These are phyloP conservation scores for Metschnikowia hibisci DNA, from an alignment of 805 yeast genomes.

Conservation along the genomic window DNA sequence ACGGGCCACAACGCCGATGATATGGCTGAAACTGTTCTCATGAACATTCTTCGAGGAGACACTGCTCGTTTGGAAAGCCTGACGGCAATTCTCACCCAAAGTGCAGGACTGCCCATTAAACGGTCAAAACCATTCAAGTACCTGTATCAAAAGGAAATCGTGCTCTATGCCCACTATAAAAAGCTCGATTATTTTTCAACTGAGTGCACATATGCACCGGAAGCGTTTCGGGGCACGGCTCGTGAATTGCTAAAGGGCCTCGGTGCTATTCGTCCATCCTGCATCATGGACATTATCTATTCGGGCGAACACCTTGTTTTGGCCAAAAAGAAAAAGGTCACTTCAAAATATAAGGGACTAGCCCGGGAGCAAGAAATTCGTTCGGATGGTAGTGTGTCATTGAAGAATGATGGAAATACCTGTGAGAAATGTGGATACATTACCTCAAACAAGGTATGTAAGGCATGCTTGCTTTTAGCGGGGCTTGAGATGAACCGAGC, in stretches of 20 bases:
- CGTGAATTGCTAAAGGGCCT: slow-evolving; percentile 85
- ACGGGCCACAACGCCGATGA: slow-evolving; percentile 99
- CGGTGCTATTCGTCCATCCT: slow-evolving; percentile 86
- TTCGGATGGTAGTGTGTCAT: slow-evolving; percentile 58
- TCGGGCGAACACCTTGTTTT: slow-evolving; percentile 86
- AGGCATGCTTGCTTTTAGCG: slow-evolving; percentile 85
- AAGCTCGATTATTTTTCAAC: slow-evolving; percentile 94
- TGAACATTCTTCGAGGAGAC: slow-evolving; percentile 96
- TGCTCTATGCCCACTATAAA: slow-evolving; percentile 93
- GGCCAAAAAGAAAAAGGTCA: slow-evolving; percentile 50
- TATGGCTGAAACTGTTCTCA: slow-evolving; percentile 96
- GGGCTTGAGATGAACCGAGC: slow-evolving; percentile 80
- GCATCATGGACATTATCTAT: slow-evolving; percentile 89
- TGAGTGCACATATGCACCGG: slow-evolving; percentile 97
- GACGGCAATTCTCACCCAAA: slow-evolving; percentile 77
- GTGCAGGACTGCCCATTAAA: slow-evolving; percentile 82
- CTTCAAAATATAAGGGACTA: slow-evolving; percentile 31
- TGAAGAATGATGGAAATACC: slow-evolving; percentile 56
- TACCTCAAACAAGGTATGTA: slow-evolving; percentile 83
- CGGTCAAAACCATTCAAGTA: slow-evolving; percentile 95
- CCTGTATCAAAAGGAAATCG: slow-evolving; percentile 95
- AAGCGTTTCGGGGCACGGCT: slow-evolving; percentile 97
- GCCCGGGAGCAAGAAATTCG: slow-evolving; percentile 48
- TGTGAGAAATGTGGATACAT: slow-evolving; percentile 91
- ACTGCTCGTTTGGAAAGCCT: slow-evolving; percentile 87